Base-by-base conservation (phyloP, 257 asterid species). In the Eustoma russellianum region DNA sequence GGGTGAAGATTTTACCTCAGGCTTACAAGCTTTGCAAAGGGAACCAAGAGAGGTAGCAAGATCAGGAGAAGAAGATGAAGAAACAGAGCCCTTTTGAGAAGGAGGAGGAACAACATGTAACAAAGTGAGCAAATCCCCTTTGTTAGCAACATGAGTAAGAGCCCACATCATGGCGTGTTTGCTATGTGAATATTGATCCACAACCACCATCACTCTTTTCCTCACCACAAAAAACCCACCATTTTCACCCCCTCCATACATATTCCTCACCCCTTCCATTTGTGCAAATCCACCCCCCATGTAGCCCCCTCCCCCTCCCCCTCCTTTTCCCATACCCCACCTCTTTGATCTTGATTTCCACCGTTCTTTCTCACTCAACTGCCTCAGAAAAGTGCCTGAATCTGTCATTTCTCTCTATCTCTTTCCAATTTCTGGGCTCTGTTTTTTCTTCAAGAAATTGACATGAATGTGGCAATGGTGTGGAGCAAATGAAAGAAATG, bases 81-180 rank as follows among this genome's bases (percentile, higher is more conserved):
- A 57, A 44, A 33, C 72, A 28, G 86, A 75, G 13, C 48, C 54
- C 6, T 59, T 52, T 33, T n/a, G 44, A 38, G 12, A 38, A 8
- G 78, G 28, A 47, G 85, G 74, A 64, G 86, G 73, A 41, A 81
- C 59, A 58, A 90, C 64, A 62, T 86, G 88, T 33, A 90, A 94
- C 0, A 90, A 77, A 41, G 98, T 86, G 24, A 90, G 79, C 5
- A 86, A 68, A 67, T 90, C 98, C 17, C 86, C 93, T 75, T 74
- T 79, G 17, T 79, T 82, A 2, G 96, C 63, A 2, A 86, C 91
- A 72, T 86, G 96, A 52, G 94, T 81, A 1, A 90, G 81, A 17
- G 97, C 96, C 96, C 96, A 90, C 91, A 83, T 86, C 96, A 90
- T 83, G 1, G 97, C 97, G 62, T 90, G 93, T 19, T 83, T 86